Conservation (phyloP, 2,329 filamentous ascomycete genomes). For the Neonectria sp. region DNA sequence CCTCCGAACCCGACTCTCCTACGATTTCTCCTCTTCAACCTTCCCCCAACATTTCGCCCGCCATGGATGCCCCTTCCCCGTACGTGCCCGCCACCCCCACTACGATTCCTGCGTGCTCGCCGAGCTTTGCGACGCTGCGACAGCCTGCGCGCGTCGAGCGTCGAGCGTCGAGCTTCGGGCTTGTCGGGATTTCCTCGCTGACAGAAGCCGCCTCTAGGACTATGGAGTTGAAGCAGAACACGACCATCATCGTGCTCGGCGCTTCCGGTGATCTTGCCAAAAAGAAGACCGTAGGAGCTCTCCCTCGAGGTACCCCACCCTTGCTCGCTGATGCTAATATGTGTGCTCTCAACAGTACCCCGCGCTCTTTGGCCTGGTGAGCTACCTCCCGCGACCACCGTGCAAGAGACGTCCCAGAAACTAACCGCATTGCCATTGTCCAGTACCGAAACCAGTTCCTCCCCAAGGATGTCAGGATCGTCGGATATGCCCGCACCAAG, state of each 20-base stretch:
- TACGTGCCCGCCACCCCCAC: conserved; percentile 48
- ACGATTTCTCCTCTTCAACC: conserved; percentile 18
- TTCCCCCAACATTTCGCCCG: conserved; percentile 36
- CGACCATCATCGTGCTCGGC: conserved; percentile 94
- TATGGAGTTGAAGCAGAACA: conserved; percentile 98
- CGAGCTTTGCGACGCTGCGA: conserved; percentile 35
- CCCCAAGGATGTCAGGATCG: conserved; percentile 94
- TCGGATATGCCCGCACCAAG: conserved; percentile 99
- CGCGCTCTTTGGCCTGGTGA: conserved; percentile 95
- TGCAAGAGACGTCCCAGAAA: neutral
- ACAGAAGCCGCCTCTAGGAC: conserved; percentile 55
- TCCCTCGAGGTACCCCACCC: conserved; percentile 31
- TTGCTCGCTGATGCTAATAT: conserved; percentile 44
- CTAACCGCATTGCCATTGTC: conserved; percentile 27
- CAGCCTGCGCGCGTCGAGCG: conserved; percentile 12
- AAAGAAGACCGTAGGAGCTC: conserved; percentile 91
- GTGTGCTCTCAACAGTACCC: conserved; percentile 77
- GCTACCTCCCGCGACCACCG: conserved; percentile 55
- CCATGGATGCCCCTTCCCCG: conserved; percentile 40
- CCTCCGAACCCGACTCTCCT: conserved; percentile 15
- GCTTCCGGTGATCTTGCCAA: conserved; percentile 98
- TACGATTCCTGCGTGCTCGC: conserved; percentile 37
- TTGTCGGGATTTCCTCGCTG: conserved; percentile 31
- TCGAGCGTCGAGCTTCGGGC: conserved; percentile 10
- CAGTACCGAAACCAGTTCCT: conserved; percentile 99